A percentile compares a stretch with the other conserved stretches of the same genome.
phyloP scores from a whole-genome alignment of 192 early-diverging fungal genomes.

The Backusella morwellensis region DNA sequence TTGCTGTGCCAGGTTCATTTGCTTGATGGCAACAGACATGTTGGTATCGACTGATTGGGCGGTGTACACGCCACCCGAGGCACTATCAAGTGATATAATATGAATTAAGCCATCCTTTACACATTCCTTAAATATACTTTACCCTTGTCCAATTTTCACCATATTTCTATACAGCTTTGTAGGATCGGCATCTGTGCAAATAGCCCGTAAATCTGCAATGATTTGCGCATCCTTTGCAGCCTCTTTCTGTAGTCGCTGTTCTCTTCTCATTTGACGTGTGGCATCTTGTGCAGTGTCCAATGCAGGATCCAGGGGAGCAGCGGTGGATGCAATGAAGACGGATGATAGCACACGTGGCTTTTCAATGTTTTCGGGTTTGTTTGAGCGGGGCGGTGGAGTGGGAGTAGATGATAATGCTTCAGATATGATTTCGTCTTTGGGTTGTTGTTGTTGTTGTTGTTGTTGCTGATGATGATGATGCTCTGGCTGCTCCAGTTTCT shows the following conservation, averaged over 20 bases:
- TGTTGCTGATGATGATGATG: not conserved
- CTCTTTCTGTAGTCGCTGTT: slow-evolving; percentile 23
- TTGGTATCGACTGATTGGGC: slow-evolving; percentile 63
- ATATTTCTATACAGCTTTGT: slow-evolving; percentile 58
- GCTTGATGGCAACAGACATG: slow-evolving; percentile 88
- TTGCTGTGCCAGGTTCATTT: slow-evolving; percentile 94
- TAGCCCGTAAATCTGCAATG: slow-evolving; percentile 75
- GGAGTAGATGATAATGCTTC: slow-evolving; percentile 8
- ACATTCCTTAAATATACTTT: not conserved
- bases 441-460: not conserved
- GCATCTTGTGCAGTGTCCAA: slow-evolving; percentile 17
- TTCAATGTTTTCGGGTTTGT: not conserved
- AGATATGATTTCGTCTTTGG: slow-evolving; percentile 6
- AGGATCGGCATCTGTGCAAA: slow-evolving; percentile 91
- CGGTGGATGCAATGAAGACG: slow-evolving; percentile 29
- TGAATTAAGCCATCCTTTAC: not conserved
- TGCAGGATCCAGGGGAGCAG: slow-evolving; percentile 35
- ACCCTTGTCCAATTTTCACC: slow-evolving; percentile 44
- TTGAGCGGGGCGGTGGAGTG: slow-evolving; percentile 1
- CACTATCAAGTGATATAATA: slow-evolving; percentile 42
- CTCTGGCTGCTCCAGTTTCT: not conserved
- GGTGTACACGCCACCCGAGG: slow-evolving; percentile 89
- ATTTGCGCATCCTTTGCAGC: slow-evolving; percentile 63
- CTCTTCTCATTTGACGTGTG: slow-evolving; percentile 16
- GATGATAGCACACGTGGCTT: not conserved